phyloP scores from a whole-genome alignment of 106 monocot species.

The Chionographis japonica region DNA sequence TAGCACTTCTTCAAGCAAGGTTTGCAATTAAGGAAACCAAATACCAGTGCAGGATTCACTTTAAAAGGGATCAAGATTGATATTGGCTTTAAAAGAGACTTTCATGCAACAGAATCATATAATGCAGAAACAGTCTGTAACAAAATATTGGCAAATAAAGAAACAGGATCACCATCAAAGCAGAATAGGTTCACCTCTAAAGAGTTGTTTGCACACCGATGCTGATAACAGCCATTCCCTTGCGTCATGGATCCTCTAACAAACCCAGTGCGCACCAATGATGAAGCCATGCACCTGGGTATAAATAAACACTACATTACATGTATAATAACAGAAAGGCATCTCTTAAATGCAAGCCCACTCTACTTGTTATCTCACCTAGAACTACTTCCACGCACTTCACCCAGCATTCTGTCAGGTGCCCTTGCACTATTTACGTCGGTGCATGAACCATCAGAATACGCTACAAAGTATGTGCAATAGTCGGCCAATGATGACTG shows the following conservation, averaged over 20 bases:
- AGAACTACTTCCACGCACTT: slow-evolving; percentile 88
- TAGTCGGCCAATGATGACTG: slow-evolving; percentile 98
- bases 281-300: slow-evolving; percentile 91
- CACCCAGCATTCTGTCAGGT: slow-evolving; percentile 96
- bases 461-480: slow-evolving; percentile 97
- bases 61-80: too few relatives aligned
- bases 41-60: too few relatives aligned
- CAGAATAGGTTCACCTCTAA: slow-evolving; percentile 51
- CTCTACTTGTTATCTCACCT: slow-evolving; percentile 49
- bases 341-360: background rate
- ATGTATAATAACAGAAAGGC: background rate
- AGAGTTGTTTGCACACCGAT: slow-evolving; percentile 64
- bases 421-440: slow-evolving; percentile 82
- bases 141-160: too few relatives aligned
- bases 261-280: slow-evolving; percentile 96
- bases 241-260: slow-evolving; percentile 94
- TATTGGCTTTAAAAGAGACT: too few relatives aligned
- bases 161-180: too few relatives aligned
- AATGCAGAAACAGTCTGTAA: too few relatives aligned
- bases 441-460: slow-evolving; percentile 99
- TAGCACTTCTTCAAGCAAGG: too few relatives aligned
- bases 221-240: slow-evolving; percentile 99
- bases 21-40: too few relatives aligned
- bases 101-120: too few relatives aligned
- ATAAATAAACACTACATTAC: background rate